Evolutionary conservation across 352 stramenopile species (phyloP), one percentile per base, ranked within the genome.

Genomic region (Globisporangium lucens): DNA sequence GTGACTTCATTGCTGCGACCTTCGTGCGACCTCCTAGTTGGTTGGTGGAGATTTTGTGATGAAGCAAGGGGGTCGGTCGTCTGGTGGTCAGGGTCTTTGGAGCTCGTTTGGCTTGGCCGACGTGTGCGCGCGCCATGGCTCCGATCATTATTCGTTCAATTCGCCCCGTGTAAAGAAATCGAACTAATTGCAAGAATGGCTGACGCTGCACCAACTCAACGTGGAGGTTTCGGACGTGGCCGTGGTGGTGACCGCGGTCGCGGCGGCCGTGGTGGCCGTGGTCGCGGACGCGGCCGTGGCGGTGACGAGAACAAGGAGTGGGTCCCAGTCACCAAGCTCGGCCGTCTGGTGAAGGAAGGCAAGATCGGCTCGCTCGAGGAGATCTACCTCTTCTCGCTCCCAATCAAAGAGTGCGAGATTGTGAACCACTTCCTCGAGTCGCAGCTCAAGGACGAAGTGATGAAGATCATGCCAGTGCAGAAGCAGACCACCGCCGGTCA

Each of bases 401-500:
- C 97, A 61, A 98, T 99, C 83, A 99, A 99, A 94, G 97, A 99
- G 90, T 97, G 91, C 75, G 92, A 99, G 79, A 99, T 99, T 79
- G 97, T 99, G 72, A 98, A 99, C 84, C 92, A 98, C 83, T 99
- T 99, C 85, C 81, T 99, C 22, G 97, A 98, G 82, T 80, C 97
- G 66, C 97, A 94, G 82, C 97, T 99, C 66, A 98, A 99, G 80
- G 98, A 99, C 81, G 98, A 99, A 78, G 97, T 99, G 61, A 99
- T 99, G 97, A 99, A 99, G 91, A 99, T 99, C 89, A 99, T 99
- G 96, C 97, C 98, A 66, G 98, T 99, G 61, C 98, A 99, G 87
- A 99, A 99, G 95, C 97, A 99, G 87, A 99, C 96, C 59, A 98
- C 96, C 52, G 98, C 98, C 69, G 98, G 98, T 89, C 98, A 99